Base-by-base conservation (phyloP, 257 asterid species). In the Striga asiatica region DNA sequence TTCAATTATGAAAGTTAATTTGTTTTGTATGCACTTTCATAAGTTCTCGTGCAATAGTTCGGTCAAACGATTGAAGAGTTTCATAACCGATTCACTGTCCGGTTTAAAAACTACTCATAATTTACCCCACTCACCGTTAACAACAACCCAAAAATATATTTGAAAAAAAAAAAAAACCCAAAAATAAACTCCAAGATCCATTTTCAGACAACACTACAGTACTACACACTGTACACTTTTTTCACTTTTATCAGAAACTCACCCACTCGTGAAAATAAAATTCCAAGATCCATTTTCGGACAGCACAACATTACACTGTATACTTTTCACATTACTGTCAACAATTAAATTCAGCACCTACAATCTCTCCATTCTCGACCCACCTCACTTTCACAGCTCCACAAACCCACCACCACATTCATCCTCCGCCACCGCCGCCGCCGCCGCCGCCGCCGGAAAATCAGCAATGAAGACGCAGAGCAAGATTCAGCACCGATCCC, bases 381-480 rank as follows among this genome's bases (percentile, higher is more conserved):
- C 10, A 3, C 19, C 9, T 16, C 29, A 16, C 7, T 0, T 5
- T 3, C 8, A 5, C 25, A 23, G 17, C 35, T 37, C 46, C 9
- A 21, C 43, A 20, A 29, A 34, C 23, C 22, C 52, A 6, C 11
- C 25, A 25, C 8, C 55, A 49, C 29, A 37, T 12, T 16, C 18
- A 21, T 3, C n/a, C 58, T 2, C 41, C 57, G 27, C 56, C 50
- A 28, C 63, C 63, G 10, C 56, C 47, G 52, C 52, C 64, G 46
- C 48, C 64, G 54, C 53, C 51, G 53, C 54, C 60, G 19, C 57
- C 27, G 45, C 46, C 64, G 29, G 10, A 20, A 20, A n/a, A 48
- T 9, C 55, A 50, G 60, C 6, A 1, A 69, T 69, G 75, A 53
- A 64, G 59, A 45, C 23, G 0, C 35, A 46, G 8, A 43, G 58